Evolutionary conservation across 208 protist species (phyloP), one percentile per base, ranked within the genome.

Genomic region (Crithidia bombi): DNA sequence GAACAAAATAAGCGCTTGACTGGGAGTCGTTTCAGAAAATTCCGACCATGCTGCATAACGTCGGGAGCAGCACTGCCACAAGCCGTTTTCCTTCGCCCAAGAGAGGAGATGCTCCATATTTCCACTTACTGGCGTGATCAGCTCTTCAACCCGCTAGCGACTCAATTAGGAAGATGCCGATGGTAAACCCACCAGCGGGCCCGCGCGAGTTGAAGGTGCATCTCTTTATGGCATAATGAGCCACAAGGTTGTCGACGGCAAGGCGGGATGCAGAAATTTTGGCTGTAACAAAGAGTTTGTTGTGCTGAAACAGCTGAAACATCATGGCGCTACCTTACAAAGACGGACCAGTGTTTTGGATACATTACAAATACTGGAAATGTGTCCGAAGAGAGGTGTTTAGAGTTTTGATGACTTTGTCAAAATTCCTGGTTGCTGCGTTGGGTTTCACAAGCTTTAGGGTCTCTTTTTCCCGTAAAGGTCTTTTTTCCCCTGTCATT

Each of bases 281-380:
- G 87, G 89, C 11, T 94, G 91, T 56, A 66, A 69, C 50, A 66
- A 92, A 35, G 82, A 89, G 51, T 96, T 96, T 65, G 80, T 90
- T 25, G 91, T 93, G 66, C 65, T 0, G 89, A 96, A 10, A 96
- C 94, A 66, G 65, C 69, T 19, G 63, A 80, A 9, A 83, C 61
- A 0, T 77, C 87, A 17, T 96, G 91, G 46, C 67, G 35, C 11
- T 91, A 86, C 43, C 91, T n/a, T n/a, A 96, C 74, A 82, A 75
- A 32, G 82, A 76, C 5, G 91, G 91, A 11, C 89, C 91, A 23
- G 89, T 96, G 2, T 94, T 94, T 43, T 92, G 86, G 89, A 96
- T 41, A 94, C 88, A 7, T n/a, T 91, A 92, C 58, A 93, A 93
- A 61, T 96, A 96, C 65, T 96, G 91, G 89, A 91, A 91, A 65